Evolutionary conservation across 2,329 filamentous ascomycete genomes (phyloP), one percentile per base, ranked within the genome.

Genomic region (Penicillium sp.): DNA sequence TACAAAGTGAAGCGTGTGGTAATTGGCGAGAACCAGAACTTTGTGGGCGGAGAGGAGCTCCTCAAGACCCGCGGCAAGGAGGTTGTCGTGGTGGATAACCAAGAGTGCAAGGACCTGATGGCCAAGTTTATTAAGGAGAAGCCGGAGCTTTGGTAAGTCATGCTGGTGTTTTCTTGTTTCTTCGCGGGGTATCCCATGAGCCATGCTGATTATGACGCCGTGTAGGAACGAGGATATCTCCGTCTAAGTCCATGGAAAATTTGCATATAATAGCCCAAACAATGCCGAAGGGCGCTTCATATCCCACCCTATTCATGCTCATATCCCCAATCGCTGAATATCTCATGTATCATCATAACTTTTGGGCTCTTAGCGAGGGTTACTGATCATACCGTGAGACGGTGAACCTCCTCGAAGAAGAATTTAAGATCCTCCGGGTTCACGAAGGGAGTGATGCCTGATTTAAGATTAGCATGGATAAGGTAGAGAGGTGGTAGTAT

Each of bases 361-460:
- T 49, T 56, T 38, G 28, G 23, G 22, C 29, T 29, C 41, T 14
- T 32, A 34, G 43, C 20, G 20, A 45, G 7, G 7, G 14, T 9
- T 27, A 40, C 13, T 10, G 20, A 39, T 54, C 47, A 63, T 43
- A 53, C 54, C 14, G 68, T 69, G 36, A 71, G 54, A 13, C 87
- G 80, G 68, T 95, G 89, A 47, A 97, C 83, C 70, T 98, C 93
- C 64, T 94, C 77, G 56, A 98, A 91, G 75, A 87, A 98, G 72
- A 94, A 95, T 67, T 83, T 91, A 57, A 98, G 74, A 68, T 95
- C 85, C 40, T 97, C 89, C 0, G 93, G 93, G 59, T 97, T 86
- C 44, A 98, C 93, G 55, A 90, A 86, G 0, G 93, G 93, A 26
- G 93, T 98, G 54, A 98, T 89, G 51, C 89, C 88, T 93, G 60